phyloP scores from a whole-genome alignment of 257 asterid genomes.

The Solanum sitiens region DNA sequence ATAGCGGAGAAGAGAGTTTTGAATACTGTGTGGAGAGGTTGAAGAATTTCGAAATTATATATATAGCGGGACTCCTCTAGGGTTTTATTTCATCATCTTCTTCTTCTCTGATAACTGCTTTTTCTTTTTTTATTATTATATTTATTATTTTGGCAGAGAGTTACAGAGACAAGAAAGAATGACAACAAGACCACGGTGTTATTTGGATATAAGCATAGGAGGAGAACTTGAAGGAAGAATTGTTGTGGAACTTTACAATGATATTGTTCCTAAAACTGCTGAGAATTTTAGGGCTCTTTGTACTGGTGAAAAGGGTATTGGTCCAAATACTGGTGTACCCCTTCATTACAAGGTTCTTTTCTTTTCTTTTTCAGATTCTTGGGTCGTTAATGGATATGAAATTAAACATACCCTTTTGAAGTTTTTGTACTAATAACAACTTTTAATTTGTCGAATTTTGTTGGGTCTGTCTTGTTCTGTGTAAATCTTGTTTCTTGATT shows the following conservation, averaged over 20 bases:
- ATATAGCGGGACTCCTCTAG: conserved; percentile 38
- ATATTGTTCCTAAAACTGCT: conserved; percentile 82
- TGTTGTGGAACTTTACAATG: conserved; percentile 62
- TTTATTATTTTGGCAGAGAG: not conserved
- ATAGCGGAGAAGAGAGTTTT: not conserved
- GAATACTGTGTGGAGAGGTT: conserved; percentile 6
- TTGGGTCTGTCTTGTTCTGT: not conserved
- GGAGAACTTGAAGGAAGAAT: conserved; percentile 92
- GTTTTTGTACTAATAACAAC: not conserved
- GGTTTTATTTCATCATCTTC: conserved; percentile 17
- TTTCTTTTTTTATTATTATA: not conserved
- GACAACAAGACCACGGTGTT: conserved; percentile 51
- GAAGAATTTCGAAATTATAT: conserved; percentile 28
- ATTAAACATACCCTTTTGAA: not conserved
- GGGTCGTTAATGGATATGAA: not conserved
- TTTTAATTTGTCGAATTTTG: not conserved
- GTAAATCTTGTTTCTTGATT: not conserved
- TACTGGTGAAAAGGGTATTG: conserved; percentile 96
- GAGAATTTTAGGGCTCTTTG: conserved; percentile 97
- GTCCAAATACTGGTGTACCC: conserved; percentile 67
- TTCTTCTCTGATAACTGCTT: not conserved
- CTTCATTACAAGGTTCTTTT: conserved; percentile 74
- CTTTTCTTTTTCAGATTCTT: not conserved
- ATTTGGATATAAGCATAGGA: conserved; percentile 71
- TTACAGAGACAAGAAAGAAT: conserved; percentile 12